phyloP scores from a whole-genome alignment of 768 basidiomycete genomes.

The Leccinum obscurum region DNA sequence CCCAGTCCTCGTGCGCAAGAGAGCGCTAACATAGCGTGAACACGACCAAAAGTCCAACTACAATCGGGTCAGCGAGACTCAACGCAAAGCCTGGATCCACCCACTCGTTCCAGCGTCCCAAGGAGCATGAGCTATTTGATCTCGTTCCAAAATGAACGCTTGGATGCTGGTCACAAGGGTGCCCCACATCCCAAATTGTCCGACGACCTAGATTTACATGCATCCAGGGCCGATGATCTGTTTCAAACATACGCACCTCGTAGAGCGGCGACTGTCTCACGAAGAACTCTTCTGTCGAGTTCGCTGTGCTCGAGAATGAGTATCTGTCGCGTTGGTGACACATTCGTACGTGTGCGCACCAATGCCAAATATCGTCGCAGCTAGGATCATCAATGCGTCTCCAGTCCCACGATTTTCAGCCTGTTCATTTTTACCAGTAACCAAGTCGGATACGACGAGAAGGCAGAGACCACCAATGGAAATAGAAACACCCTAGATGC shows the following conservation, averaged over 20 bases:
- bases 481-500: slow-evolving; percentile 61
- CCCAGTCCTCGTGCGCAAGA: neutral
- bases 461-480: slow-evolving; percentile 74
- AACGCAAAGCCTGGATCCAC: slow-evolving; percentile 25
- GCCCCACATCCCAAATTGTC: slow-evolving; percentile 84
- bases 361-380: slow-evolving; percentile 83
- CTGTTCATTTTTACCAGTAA: slow-evolving; percentile 71
- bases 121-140: slow-evolving; percentile 54
- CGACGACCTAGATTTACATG: slow-evolving; percentile 55
- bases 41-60: slow-evolving; percentile 49
- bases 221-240: neutral
- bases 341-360: slow-evolving; percentile 46
- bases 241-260: slow-evolving; percentile 46
- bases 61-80: slow-evolving; percentile 35
- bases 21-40: slow-evolving; percentile 40
- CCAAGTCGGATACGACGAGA: slow-evolving; percentile 74
- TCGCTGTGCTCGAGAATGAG: slow-evolving; percentile 48
- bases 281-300: slow-evolving; percentile 86
- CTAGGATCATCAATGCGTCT: slow-evolving; percentile 82
- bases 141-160: slow-evolving; percentile 70
- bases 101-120: slow-evolving; percentile 73
- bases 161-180: slow-evolving; percentile 75
- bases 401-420: slow-evolving; percentile 68
- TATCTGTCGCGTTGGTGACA: neutral
- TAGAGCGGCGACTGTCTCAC: slow-evolving; percentile 79